Base-by-base conservation (phyloP, 495 filamentous ascomycete species). In the Neurospora sp. region DNA sequence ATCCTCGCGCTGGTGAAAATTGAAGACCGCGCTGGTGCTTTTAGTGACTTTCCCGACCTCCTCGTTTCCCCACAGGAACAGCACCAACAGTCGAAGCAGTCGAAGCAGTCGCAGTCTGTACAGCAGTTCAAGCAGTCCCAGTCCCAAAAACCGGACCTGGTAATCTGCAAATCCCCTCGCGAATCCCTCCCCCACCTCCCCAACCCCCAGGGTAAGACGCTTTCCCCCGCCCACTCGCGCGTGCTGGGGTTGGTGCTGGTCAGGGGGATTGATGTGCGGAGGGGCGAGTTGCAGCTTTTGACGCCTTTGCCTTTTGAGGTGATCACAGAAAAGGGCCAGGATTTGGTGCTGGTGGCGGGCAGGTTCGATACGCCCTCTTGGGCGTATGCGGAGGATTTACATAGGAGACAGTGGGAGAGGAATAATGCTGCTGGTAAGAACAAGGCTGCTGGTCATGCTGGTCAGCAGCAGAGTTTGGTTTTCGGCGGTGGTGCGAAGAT, bases 361-460 rank as follows among this genome's bases (percentile, higher is more conserved):
- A 87, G 83, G 78, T 86, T 88, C 61, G 88, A 89, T 73, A 78
- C 86, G 11, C 88, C 89, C 3, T 84, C 78, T 11, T 91, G 88
- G 89, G 86, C 86, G 14, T 89, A 88, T 72, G 82, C 82, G 1
- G 88, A 90, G 74, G 84, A 86, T 18, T 69, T 88, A 6, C 81
- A 83, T 66, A 72, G 75, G 69, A 39, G 73, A 20, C 68, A 70
- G 10, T 70, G 69, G 70, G 44, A 14, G 16, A 41, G 20, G 4
- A 59, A 66, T 14, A 59, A 59, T 14, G 48, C 22, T 16, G 53
- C 14, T 73, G 70, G 38, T 39, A 66, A 1, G 31, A 35, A 11
- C 53, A 66, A 66, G 7, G 0, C 11, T 10, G n/a, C 6, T 53
- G 73, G 11, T 42, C 38, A 39, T 39, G 38, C 38, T 39, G 38